Base-by-base conservation (phyloP, 192 early-diverging fungal species). In the Piromyces finnis region DNA sequence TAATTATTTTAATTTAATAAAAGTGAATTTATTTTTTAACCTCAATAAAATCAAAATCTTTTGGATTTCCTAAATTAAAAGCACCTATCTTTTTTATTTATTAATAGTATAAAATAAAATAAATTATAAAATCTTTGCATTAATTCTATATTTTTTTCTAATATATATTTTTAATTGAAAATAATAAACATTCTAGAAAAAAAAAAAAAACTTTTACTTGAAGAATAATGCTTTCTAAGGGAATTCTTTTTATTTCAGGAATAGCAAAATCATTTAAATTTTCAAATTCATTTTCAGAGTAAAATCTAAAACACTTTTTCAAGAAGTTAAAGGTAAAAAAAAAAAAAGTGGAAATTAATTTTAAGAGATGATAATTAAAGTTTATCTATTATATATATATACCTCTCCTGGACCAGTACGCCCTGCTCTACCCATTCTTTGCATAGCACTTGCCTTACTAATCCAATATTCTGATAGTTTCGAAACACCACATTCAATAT, bases 401-500 rank as follows among this genome's bases (percentile, higher is more conserved):
- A 51, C 41, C 18, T 51, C 41, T 5, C 90, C 90, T 39, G 90
- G 90, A 5, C 90, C 90, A 5, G 90, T 91, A 78, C 90, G 77
- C 0, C 90, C 92, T 2, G 92, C 92, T 37, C 92, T 82, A 11
- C 92, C 92, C 0, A 89, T 84, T 29, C 92, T 86, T 80, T 92
- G 92, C 78, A 86, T 92, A 14, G 92, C 92, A 41, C 87, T 89
- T 18, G 90, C 88, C 81, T 89, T 84, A 30, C 86, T 87, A 16
- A 92, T 92, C 91, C 91, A 92, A 79, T 89, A 92, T 84, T 92
- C 91, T 1, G 88, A 88, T 18, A 92, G 80, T 18, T 86, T 83
- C n/a, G 86, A 86, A 59, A 91, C 77, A 26, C 87, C 86, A 27
- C 84, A 81, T 3, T 82, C 80, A 12, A 88, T 30, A 79, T 92